Percentiles rank a stretch among this genome's conserved stretches.
These are phyloP conservation scores for Debaryomyces tyrocola DNA, from an alignment of 805 yeast genomes.

Conservation along the genomic window DNA sequence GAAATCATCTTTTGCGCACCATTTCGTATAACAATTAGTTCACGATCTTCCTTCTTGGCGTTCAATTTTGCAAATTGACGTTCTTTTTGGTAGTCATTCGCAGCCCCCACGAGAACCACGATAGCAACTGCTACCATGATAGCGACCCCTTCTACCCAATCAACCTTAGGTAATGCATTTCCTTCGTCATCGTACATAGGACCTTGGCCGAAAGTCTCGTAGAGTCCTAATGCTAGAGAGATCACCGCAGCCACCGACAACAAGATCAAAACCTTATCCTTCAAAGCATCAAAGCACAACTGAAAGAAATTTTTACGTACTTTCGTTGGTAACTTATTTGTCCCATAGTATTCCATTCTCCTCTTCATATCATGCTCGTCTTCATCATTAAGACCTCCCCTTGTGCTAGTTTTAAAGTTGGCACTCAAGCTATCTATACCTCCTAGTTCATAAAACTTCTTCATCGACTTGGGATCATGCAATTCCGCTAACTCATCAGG, in stretches of 20 bases:
- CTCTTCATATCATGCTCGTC: slow-evolving; percentile 26
- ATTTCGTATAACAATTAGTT: slow-evolving; percentile 70
- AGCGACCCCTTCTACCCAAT: slow-evolving; percentile 99
- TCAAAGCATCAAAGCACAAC: slow-evolving; percentile 79
- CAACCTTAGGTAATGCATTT: slow-evolving; percentile 73
- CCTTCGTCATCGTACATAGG: slow-evolving; percentile 79
- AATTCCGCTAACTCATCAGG: slow-evolving; percentile 41
- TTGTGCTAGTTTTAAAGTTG: slow-evolving; percentile 35
- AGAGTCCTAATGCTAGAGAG: slow-evolving; percentile 86
- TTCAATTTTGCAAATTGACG: slow-evolving; percentile 86
- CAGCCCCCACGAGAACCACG: slow-evolving; percentile 91
- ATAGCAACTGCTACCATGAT: slow-evolving; percentile 87
- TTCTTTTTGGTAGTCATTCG: slow-evolving; percentile 96
- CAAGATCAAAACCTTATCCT: slow-evolving; percentile 86
- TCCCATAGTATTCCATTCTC: slow-evolving; percentile 59
- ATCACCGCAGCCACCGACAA: slow-evolving; percentile 84
- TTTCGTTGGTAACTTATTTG: slow-evolving; percentile 69
- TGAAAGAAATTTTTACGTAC: slow-evolving; percentile 65
- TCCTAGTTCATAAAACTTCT: slow-evolving; percentile 41
- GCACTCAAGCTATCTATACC: slow-evolving; percentile 39
- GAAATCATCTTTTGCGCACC: slow-evolving; percentile 69
- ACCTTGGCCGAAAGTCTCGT: slow-evolving; percentile 87
- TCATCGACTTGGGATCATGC: slow-evolving; percentile 64
- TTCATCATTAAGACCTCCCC: slow-evolving; percentile 41
- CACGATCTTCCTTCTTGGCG: slow-evolving; percentile 82